Percentiles rank a stretch among this genome's conserved stretches.
Evolutionary conservation across 2,329 filamentous ascomycete genomes (phyloP).

Genomic region (Claviceps digitariae): DNA sequence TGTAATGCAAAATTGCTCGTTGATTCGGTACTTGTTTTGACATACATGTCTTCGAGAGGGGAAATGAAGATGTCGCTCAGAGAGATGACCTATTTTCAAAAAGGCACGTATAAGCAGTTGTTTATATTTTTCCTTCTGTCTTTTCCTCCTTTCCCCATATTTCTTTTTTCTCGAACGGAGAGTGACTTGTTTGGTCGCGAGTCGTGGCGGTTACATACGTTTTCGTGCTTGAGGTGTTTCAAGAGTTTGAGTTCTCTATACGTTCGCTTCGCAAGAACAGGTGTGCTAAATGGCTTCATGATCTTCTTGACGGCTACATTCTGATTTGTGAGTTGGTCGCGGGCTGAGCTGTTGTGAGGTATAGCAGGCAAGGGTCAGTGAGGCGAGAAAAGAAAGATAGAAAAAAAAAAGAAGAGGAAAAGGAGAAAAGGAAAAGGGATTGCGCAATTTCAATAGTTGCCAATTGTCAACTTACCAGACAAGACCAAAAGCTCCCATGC

Average conservation of each 20-base stretch:
- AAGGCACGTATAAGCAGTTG: constrained; percentile 3
- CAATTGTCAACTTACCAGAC: constrained; percentile 59
- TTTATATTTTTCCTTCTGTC: too few relatives aligned
- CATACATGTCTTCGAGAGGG: constrained; percentile 93
- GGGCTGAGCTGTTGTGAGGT: constrained; percentile 60
- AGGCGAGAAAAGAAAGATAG: background rate
- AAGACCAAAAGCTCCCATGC: constrained; percentile 97
- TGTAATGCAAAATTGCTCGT: constrained; percentile 2
- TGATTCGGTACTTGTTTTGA: constrained; percentile 6
- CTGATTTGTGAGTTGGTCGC: constrained; percentile 93
- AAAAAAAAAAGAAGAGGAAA: background rate
- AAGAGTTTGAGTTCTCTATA: constrained; percentile 95
- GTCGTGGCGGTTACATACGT: constrained; percentile 41
- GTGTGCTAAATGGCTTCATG: constrained; percentile 99
- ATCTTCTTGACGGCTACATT: constrained; percentile 99
- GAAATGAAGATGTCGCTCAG: constrained; percentile 99
- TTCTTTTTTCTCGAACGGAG: too few relatives aligned
- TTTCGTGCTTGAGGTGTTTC: constrained; percentile 94
- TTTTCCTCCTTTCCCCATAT: too few relatives aligned
- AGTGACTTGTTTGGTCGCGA: background rate
- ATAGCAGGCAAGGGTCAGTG: background rate
- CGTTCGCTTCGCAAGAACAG: constrained; percentile 91
- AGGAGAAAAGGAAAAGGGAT: background rate
- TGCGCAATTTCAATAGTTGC: background rate
- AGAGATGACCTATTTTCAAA: constrained; percentile 63